phyloP scores from a whole-genome alignment of 2,329 filamentous ascomycete genomes.

The Zymoseptoria passerinii region DNA sequence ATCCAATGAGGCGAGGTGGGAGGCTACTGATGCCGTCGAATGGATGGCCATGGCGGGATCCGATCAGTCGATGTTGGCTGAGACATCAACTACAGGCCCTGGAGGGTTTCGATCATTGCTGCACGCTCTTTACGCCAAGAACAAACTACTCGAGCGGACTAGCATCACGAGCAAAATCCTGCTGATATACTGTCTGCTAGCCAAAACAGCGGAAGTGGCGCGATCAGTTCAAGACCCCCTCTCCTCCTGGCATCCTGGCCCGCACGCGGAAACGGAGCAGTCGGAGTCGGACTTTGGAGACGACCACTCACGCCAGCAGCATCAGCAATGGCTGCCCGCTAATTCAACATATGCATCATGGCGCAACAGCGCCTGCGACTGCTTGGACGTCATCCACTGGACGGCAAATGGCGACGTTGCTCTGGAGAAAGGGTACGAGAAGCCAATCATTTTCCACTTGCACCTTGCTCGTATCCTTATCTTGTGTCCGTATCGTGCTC shows the following conservation, averaged over 20 bases:
- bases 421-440: conserved; percentile 6
- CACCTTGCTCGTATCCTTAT: conserved; percentile 9
- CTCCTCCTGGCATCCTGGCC: conserved; percentile 2
- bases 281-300: neutral
- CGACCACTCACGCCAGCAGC: neutral
- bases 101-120: neutral
- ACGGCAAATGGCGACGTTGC: conserved; percentile 8
- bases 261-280: neutral
- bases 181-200: conserved; percentile 1
- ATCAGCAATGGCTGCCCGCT: conserved; percentile 6
- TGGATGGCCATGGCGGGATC: neutral
- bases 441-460: conserved; percentile 8
- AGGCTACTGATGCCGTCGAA: neutral
- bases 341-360: conserved; percentile 4
- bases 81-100: neutral
- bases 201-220: conserved; percentile 1
- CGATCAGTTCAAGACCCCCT: conserved; percentile 1
- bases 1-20: neutral
- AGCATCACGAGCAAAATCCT: neutral
- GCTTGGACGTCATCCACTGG: conserved; percentile 10
- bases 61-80: neutral
- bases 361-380: conserved; percentile 13
- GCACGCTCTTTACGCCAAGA: neutral
- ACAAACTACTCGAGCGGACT: neutral
- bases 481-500: conserved; percentile 8